Evolutionary conservation across 116 monocot species (phyloP), one percentile per base, ranked within the genome.

Genomic region (Cymodocea nodosa): DNA sequence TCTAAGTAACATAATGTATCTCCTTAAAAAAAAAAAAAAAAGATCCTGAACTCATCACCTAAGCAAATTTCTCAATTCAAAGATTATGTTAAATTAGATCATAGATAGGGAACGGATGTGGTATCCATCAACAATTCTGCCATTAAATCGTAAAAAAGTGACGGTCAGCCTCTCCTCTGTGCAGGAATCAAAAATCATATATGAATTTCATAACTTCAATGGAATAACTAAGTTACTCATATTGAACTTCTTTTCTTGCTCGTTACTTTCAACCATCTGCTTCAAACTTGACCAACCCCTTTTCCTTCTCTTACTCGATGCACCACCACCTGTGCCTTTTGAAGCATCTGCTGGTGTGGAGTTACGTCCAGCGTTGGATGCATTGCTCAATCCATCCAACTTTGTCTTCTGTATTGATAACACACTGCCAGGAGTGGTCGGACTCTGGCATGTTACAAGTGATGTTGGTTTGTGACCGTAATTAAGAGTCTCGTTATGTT

Each of bases 201-300:
- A 4, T 40, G 12, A 14, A 4, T 20, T 64, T 70, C 50, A 60
- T 60, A 60, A 51, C 59, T 59, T 60, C 16, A 87, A 83, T 52
- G 83, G 87, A 63, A 80, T 75, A 2, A 64, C 71, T 55, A 81
- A 74, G 36, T 63, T 87, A 20, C 54, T 72, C 13, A 78, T 44
- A 16, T 53, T 81, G 53, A 34, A 60, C 19, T 52, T 52, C 2
- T 63, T 83, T 53, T 61, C 67, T 50, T 51, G 59, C 56, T 79
- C 86, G 25, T 71, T 76, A 36, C 56, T 77, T 63, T 82, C 75
- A 48, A 78, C 73, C 18, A 76, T 83, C 56, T 87, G 74, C 66
- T 74, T 83, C 61, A 87, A 44, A 7, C 74, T 87, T 0, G 80
- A 73, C 92, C 87, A 92, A 15, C 67, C 68, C 52, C 77, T 92